Conservation (phyloP, 805 yeast genomes). For the Cyberlindnera lachancei region DNA sequence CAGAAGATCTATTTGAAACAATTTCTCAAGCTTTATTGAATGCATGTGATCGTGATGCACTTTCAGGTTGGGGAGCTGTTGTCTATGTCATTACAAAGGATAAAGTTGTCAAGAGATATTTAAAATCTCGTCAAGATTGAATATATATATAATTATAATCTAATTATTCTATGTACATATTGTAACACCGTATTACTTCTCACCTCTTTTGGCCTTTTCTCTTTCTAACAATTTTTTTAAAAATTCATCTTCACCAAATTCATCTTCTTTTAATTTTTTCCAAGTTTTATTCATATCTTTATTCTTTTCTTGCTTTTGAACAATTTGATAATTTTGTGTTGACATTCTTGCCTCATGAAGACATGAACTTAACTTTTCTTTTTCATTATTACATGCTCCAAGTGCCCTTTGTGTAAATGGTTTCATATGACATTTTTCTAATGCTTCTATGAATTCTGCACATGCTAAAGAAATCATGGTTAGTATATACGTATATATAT, state of each 20-base stretch:
- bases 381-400: slow-evolving; percentile 81
- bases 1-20: slow-evolving; percentile 94
- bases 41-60: slow-evolving; percentile 95
- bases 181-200: slow-evolving; percentile 1
- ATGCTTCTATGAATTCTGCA: slow-evolving; percentile 72
- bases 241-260: slow-evolving; percentile 68
- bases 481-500: not conserved
- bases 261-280: slow-evolving; percentile 65
- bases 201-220: slow-evolving; percentile 33
- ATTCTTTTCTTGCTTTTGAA: slow-evolving; percentile 48
- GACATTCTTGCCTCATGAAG: slow-evolving; percentile 68
- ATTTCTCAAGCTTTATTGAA: slow-evolving; percentile 87
- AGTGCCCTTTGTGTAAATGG: slow-evolving; percentile 62
- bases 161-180: not conserved
- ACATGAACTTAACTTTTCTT: slow-evolving; percentile 72
- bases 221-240: slow-evolving; percentile 57
- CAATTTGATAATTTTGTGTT: slow-evolving; percentile 46
- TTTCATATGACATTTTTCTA: slow-evolving; percentile 79
- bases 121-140: slow-evolving; percentile 92
- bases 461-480: slow-evolving; percentile 41
- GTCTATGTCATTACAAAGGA: slow-evolving; percentile 91
- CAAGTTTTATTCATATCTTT: slow-evolving; percentile 47
- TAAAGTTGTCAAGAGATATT: slow-evolving; percentile 76
- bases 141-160: too few species aligned
- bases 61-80: slow-evolving; percentile 97